Conservation (phyloP, 208 protist species). For the Trypanosoma mega region DNA sequence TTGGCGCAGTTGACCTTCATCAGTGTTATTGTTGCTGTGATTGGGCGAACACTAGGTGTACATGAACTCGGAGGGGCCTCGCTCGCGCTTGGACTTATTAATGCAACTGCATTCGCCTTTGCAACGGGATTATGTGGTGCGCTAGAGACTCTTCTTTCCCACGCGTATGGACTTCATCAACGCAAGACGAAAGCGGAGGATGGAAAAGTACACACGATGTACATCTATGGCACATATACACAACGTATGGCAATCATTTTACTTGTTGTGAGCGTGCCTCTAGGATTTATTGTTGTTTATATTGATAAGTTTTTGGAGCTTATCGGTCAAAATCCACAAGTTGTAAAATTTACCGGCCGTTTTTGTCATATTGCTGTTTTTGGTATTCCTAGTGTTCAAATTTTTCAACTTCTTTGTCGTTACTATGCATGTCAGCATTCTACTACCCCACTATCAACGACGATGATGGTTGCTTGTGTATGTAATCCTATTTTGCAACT, state of each 20-base stretch:
- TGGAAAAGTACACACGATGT: conserved; percentile 59
- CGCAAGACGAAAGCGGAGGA: too few relatives aligned
- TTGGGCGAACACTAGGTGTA: conserved; percentile 54
- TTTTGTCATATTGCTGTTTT: conserved; percentile 63
- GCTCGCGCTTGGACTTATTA: conserved; percentile 71
- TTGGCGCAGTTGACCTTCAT: conserved; percentile 59
- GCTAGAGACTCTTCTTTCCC: conserved; percentile 74
- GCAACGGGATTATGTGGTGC: conserved; percentile 65
- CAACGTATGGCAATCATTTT: conserved; percentile 78
- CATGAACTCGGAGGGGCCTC: conserved; percentile 57
- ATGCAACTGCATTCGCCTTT: conserved; percentile 68
- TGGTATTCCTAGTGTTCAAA: conserved; percentile 59
- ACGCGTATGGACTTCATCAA: conserved; percentile 71
- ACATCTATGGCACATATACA: conserved; percentile 70
- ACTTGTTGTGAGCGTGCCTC: conserved; percentile 41
- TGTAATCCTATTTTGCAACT: conserved; percentile 56
- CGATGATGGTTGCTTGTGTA: conserved; percentile 43
- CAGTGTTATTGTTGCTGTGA: conserved; percentile 38
- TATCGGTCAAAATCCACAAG: conserved; percentile 50
- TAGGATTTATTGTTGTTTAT: conserved; percentile 58
- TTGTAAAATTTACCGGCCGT: conserved; percentile 45
- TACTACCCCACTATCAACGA: conserved; percentile 59
- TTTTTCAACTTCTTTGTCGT: conserved; percentile 75
- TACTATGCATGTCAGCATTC: conserved; percentile 83
- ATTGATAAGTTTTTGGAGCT: conserved; percentile 46